These are phyloP conservation scores for Chlamydomonas asymmetrica DNA, from an alignment of 139 green algal genomes.

Conservation along the genomic window DNA sequence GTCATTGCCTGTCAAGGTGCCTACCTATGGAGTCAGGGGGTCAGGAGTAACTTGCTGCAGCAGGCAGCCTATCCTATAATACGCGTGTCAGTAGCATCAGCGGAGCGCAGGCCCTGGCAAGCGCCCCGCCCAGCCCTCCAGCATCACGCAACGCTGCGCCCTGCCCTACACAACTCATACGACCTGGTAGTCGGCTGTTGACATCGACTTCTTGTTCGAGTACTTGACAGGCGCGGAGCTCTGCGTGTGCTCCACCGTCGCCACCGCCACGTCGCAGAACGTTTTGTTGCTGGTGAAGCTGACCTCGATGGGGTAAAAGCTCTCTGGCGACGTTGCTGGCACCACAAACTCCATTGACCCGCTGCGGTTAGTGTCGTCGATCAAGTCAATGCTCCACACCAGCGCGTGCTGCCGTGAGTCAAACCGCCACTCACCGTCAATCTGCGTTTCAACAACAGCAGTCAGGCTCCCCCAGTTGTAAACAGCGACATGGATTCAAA, in stretches of 20 bases:
- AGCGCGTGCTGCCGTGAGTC: slow-evolving; percentile 68
- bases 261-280: slow-evolving; percentile 80
- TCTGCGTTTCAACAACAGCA: no score
- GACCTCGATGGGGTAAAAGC: slow-evolving; percentile 95
- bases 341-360: slow-evolving; percentile 96
- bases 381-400: slow-evolving; percentile 90
- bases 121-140: no score
- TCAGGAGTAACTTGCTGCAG: no score
- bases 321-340: slow-evolving; percentile 65
- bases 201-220: slow-evolving; percentile 48
- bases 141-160: no score
- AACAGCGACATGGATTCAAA: no score
- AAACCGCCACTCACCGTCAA: slow-evolving; percentile 88
- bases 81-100: no score
- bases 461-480: no score
- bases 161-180: slow-evolving; percentile 16
- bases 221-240: slow-evolving; percentile 72
- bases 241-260: slow-evolving; percentile 50
- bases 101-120: no score
- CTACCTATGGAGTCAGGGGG: no score
- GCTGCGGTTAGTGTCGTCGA: slow-evolving; percentile 88
- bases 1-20: no score
- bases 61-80: no score
- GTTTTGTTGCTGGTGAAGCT: slow-evolving; percentile 74
- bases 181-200: slow-evolving; percentile 66